Base-by-base conservation (phyloP, 768 basidiomycete genomes). In the Trametes coccinea region DNA sequence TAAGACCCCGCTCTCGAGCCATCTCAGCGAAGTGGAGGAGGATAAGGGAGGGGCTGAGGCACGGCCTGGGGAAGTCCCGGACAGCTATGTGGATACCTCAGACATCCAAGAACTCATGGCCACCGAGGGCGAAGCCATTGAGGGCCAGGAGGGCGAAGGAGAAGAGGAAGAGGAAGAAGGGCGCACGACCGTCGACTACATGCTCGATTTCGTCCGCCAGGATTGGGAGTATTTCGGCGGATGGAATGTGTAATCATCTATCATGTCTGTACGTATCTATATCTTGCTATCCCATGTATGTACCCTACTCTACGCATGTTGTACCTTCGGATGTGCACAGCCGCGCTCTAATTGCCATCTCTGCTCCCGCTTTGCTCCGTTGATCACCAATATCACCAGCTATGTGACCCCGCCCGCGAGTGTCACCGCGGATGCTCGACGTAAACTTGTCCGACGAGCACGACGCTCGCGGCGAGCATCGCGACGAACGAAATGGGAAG, bases 141-240 rank as follows among this genome's bases (percentile, higher is more conserved):
- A 64, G 17, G 73, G 71, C 9, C 75, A 76, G 2, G 86, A 89
- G 39, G 87, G 80, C 0, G 63, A 52, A 4, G 71, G 80, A 0
- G 63, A 52, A 4, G 71, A 70, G 34, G 71, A 66, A 22, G 75
- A 73, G 10, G 76, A 77, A 3, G 86, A 89, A 40, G 88, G 89
- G 1, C 92, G 92, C 14, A 87, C 85, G 8, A 79, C 89, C 16
- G 86, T 88, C 43, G 93, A 95, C 59, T 95, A 92, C 69, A 95
- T 97, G 93, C 77, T 97, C 33, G 70, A 77, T 14, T 81, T 85
- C 66, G 86, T 89, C 29, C 77, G 80, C 53, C 70, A 68, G 44
- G 88, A 93, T 65, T 82, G 79, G 70, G 86, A 87, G 40, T 87
- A 81, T 72, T 93, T 93, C 75, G 78, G 75, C 60, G 87, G 88